Evolutionary conservation across 1,139 yeast genomes (phyloP).

Genomic region (Kluyveromyces sp.): DNA sequence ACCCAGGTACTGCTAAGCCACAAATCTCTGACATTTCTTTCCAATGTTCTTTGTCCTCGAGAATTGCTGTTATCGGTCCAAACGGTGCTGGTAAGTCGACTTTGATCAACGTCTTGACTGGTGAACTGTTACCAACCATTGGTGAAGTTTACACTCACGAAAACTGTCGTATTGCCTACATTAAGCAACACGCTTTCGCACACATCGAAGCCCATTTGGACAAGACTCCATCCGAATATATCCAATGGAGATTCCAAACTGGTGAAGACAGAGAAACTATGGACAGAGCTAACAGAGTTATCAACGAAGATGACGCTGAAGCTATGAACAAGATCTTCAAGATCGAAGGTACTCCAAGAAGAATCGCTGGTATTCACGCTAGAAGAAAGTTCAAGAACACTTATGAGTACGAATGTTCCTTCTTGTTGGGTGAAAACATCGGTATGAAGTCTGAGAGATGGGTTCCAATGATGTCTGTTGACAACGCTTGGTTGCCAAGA

Average conservation of each 20-base stretch:
- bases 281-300: slow-evolving; percentile 99
- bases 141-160: slow-evolving; percentile 99
- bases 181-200: slow-evolving; percentile 99
- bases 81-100: slow-evolving; percentile 99
- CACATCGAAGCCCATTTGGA: slow-evolving; percentile 98
- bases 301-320: slow-evolving; percentile 93
- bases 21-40: slow-evolving; percentile 84
- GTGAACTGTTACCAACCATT: slow-evolving; percentile 94
- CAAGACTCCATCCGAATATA: slow-evolving; percentile 99
- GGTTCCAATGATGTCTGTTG: slow-evolving; percentile 99
- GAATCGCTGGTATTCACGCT: slow-evolving; percentile 89
- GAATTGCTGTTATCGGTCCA: slow-evolving; percentile 99
- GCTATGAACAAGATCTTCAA: slow-evolving; percentile 99
- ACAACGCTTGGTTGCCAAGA: slow-evolving; percentile 99
- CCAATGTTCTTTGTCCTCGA: slow-evolving; percentile 98
- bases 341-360: slow-evolving; percentile 97
- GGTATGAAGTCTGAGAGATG: slow-evolving; percentile 99
- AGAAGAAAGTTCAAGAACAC: slow-evolving; percentile 99
- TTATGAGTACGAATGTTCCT: slow-evolving; percentile 98
- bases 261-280: slow-evolving; percentile 99
- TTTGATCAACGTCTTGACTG: slow-evolving; percentile 95
- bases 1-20: slow-evolving; percentile 97
- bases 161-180: slow-evolving; percentile 99
- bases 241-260: slow-evolving; percentile 99
- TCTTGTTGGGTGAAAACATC: slow-evolving; percentile 93